Conservation (phyloP, 805 yeast genomes). For the Wickerhamiella kazuoi region DNA sequence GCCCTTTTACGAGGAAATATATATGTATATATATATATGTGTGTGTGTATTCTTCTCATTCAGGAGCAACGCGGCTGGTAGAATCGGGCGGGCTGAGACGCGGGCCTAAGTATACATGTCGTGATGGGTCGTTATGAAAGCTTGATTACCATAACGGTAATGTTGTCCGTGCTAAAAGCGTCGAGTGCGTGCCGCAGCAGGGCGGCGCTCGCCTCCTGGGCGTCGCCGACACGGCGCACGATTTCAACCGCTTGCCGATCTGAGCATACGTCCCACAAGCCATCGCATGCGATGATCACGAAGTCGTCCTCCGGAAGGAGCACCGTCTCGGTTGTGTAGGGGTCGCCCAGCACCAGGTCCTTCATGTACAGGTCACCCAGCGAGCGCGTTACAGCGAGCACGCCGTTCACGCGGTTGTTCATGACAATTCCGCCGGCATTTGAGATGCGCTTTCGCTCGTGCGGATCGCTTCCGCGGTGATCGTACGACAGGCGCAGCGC, state of each 20-base stretch:
- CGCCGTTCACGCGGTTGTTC: slow-evolving; percentile 88
- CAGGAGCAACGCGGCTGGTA: no score
- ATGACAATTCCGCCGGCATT: slow-evolving; percentile 72
- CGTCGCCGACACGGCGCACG: slow-evolving; percentile 33
- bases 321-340: slow-evolving; percentile 80
- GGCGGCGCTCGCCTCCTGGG: slow-evolving; percentile 47
- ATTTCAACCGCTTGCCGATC: slow-evolving; percentile 72
- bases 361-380: slow-evolving; percentile 90
- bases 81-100: no score
- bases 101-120: no score
- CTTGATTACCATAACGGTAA: slow-evolving; percentile 78
- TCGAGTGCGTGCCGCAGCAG: slow-evolving; percentile 61
- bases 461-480: slow-evolving; percentile 73
- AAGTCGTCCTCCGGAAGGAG: slow-evolving; percentile 52
- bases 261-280: slow-evolving; percentile 84
- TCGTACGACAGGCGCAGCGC: slow-evolving; percentile 77
- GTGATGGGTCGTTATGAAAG: no score
- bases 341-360: slow-evolving; percentile 71
- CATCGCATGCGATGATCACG: slow-evolving; percentile 86
- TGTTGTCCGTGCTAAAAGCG: slow-evolving; percentile 70
- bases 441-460: slow-evolving; percentile 60
- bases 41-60: background rate
- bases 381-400: slow-evolving; percentile 84
- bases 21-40: background rate
- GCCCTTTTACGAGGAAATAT: no score